Evolutionary conservation across 2,329 filamentous ascomycete species (phyloP).

Genomic region (Cordyceps tenuipes): DNA sequence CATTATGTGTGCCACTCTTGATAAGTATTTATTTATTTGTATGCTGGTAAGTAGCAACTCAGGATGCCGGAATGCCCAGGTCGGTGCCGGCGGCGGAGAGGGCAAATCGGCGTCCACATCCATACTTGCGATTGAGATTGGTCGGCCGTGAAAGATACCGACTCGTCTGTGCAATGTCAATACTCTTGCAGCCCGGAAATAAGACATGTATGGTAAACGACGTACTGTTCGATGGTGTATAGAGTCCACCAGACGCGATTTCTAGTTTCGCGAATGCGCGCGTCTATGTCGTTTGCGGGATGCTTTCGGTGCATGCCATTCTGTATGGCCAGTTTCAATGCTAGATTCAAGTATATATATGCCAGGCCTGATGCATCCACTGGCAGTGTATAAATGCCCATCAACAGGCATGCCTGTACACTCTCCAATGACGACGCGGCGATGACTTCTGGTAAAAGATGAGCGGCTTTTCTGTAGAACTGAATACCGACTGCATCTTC

Average conservation of each 20-base stretch:
- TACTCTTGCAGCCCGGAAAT: not conserved
- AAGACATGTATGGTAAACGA: not conserved
- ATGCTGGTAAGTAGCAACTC: constrained; percentile 38
- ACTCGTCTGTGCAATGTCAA: constrained; percentile 33
- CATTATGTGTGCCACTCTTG: constrained; percentile 32
- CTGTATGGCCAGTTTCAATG: constrained; percentile 49
- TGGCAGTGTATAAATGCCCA: constrained; percentile 47
- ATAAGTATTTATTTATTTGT: constrained; percentile 28
- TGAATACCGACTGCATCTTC: constrained; percentile 47
- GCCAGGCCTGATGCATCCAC: constrained; percentile 48
- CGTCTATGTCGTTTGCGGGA: constrained; percentile 37
- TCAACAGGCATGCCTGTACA: constrained; percentile 48
- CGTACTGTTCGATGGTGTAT: constrained; percentile 47
- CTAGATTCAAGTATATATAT: constrained; percentile 48
- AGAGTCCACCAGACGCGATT: constrained; percentile 51
- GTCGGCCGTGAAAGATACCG: constrained; percentile 47
- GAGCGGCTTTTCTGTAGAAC: constrained; percentile 48
- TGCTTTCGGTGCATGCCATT: constrained; percentile 52
- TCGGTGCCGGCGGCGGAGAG: constrained; percentile 33
- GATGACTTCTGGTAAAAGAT: constrained; percentile 48
- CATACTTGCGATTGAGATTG: constrained; percentile 41
- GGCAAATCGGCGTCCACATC: constrained; percentile 48
- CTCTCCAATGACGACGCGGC: constrained; percentile 47
- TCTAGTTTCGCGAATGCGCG: constrained; percentile 40
- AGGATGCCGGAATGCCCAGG: constrained; percentile 33